Evolutionary conservation across 1,284 basidiomycete genomes (phyloP).

Genomic region (Ustilago tritici): DNA sequence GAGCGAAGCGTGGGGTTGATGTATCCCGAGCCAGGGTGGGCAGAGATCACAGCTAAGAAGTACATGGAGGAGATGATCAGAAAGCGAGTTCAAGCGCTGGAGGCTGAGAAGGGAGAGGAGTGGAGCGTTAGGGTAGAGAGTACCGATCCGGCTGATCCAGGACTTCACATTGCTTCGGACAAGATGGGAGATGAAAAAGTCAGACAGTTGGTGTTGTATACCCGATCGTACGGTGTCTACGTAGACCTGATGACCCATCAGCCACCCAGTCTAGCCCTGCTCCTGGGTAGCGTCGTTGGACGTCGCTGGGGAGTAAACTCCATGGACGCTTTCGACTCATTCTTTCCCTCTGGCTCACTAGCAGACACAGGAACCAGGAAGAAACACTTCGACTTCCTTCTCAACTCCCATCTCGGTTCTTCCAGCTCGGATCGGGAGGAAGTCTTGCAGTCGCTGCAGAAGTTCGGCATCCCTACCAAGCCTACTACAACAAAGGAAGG

Average conservation of each 20-base stretch:
- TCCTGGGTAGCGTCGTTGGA: constrained; percentile 66
- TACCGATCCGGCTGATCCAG: constrained; percentile 37
- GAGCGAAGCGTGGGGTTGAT: constrained; percentile 18
- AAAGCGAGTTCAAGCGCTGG: constrained; percentile 19
- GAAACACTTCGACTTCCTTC: constrained; percentile 26
- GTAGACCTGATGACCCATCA: constrained; percentile 73
- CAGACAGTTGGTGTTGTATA: constrained; percentile 64
- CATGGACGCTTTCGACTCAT: constrained; percentile 70
- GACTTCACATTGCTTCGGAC: constrained; percentile 1
- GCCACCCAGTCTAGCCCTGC: constrained; percentile 71
- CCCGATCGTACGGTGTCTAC: constrained; percentile 75
- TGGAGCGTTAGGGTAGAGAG: constrained; percentile 23
- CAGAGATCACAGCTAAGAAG: constrained; percentile 23
- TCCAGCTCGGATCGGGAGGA: constrained; percentile 65
- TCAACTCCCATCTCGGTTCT: constrained; percentile 25
- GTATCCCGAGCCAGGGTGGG: constrained; percentile 31
- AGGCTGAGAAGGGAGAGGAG: constrained; percentile 1
- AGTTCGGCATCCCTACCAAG: constrained; percentile 69
- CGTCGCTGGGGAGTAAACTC: constrained; percentile 69
- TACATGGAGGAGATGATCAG: constrained; percentile 10
- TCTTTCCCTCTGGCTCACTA: constrained; percentile 60
- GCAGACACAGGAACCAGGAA: constrained; percentile 4
- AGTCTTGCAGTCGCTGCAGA: constrained; percentile 67
- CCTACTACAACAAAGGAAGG: constrained; percentile 69
- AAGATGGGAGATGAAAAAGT: neutral